Base-by-base conservation (phyloP, 257 asterid genomes). In the Nicotiana sylvestris region DNA sequence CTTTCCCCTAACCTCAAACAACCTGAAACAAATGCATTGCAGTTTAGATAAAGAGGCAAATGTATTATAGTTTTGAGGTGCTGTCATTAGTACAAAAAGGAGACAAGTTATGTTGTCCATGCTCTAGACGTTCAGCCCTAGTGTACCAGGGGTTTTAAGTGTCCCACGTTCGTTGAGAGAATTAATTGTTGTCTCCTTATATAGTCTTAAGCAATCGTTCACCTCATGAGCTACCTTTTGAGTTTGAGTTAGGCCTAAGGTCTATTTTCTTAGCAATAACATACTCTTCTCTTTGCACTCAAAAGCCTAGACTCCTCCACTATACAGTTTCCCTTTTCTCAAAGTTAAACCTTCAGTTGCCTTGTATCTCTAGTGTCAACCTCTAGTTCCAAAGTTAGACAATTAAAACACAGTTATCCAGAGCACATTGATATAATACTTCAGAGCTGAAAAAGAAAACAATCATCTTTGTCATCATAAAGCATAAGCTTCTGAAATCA, bases 1-100 rank as follows among this genome's bases (percentile, higher is more conserved):
- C 91, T 93, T 94, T 78, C 98, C 99, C 82, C 99, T 90, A 84
- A 96, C 95, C 88, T 94, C 95, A 85, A 93, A 96, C 90, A 96
- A 85, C 93, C 99, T 96, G 87, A 29, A 82, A n/a, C 76, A 78
- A 77, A 18, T 39, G 82, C 76, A 29, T 61, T n/a, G 53, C 55
- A 57, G 33, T 85, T 33, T 30, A 70, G 78, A 70, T 46, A 11
- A n/a, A 30, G 60, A 72, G 37, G 79, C 7, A 70, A 70, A 43
- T 21, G 35, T 21, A 25, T 7, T 10, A 21, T 21, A 21, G 21
- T 21, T 21, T 21, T 21, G 21, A 21, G 21, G n/a, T 18, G 61
- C 25, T 46, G 39, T 46, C 79, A 72, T 72, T 18, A 46, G 61
- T 33, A 72, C 79, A 72, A 49, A 46, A 25, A 21, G 57, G 79